These are phyloP conservation scores for Chlorella sp. DNA, from an alignment of 139 green algal genomes.

Conservation along the genomic window DNA sequence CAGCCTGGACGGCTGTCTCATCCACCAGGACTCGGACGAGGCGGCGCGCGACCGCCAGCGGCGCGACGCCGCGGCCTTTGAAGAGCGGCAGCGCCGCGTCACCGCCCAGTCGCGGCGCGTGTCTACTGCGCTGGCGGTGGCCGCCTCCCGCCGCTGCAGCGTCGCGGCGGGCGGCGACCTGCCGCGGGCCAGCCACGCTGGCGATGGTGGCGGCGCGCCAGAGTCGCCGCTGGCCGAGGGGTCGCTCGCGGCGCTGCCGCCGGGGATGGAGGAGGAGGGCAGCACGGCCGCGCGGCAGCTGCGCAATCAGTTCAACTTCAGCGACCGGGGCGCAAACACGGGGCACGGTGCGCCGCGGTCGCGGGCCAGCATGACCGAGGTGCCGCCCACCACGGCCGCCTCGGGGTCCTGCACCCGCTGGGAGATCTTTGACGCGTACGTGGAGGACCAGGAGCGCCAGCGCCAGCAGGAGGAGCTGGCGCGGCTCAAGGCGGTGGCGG, in stretches of 20 bases:
- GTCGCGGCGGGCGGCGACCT: not conserved
- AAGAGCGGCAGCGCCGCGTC: not conserved
- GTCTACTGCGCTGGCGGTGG: too few species aligned
- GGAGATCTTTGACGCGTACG: conserved; percentile 95
- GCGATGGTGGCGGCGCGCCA: not conserved
- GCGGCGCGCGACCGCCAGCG: conserved; percentile 48
- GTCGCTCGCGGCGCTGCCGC: too few species aligned
- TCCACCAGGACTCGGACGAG: conserved; percentile 78
- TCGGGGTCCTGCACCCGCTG: conserved; percentile 76
- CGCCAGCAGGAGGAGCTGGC: conserved; percentile 62
- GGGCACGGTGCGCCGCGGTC: conserved; percentile 59
- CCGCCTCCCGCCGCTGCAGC: too few species aligned
- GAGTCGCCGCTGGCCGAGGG: not conserved
- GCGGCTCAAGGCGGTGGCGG: conserved; percentile 51
- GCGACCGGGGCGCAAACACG: conserved; percentile 80
- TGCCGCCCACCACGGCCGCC: conserved; percentile 62
- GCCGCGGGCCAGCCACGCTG: not conserved
- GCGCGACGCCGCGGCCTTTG: not conserved
- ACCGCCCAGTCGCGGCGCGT: conserved; percentile 7
- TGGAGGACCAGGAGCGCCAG: conserved; percentile 79
- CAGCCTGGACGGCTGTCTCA: conserved; percentile 77
- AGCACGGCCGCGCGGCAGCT: conserved; percentile 51
- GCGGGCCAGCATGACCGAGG: conserved; percentile 77
- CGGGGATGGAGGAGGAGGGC: not conserved
- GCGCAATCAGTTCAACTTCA: conserved; percentile 95